These are phyloP conservation scores for Colletotrichum sp. DNA, from an alignment of 2,329 filamentous ascomycete genomes.

Conservation along the genomic window DNA sequence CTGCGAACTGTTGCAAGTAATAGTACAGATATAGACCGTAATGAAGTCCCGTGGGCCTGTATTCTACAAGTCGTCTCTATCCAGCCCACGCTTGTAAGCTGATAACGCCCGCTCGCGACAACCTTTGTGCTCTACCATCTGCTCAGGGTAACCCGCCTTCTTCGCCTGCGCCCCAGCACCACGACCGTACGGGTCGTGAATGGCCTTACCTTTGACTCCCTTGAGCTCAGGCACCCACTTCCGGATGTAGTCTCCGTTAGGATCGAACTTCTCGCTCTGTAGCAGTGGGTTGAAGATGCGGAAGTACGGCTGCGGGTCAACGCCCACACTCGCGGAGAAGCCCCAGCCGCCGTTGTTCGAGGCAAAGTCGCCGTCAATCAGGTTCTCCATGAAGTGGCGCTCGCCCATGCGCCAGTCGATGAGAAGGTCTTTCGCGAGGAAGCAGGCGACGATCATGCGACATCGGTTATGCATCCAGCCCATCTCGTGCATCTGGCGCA, in stretches of 20 bases:
- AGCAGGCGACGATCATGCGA: conserved; percentile 84
- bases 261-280: conserved; percentile 88
- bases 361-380: conserved; percentile 81
- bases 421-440: conserved; percentile 79
- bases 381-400: conserved; percentile 79
- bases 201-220: conserved; percentile 66
- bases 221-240: conserved; percentile 81
- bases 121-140: conserved; percentile 76
- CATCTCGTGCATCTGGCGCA: conserved; percentile 73
- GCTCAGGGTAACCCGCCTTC: conserved; percentile 74
- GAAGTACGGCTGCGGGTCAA: conserved; percentile 90
- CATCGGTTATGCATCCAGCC: conserved; percentile 87
- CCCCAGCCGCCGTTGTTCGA: conserved; percentile 74
- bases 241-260: conserved; percentile 78
- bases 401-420: conserved; percentile 87
- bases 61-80: conserved; percentile 30
- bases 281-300: conserved; percentile 86
- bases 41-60: too few species aligned
- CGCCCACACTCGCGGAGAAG: conserved; percentile 67
- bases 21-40: not conserved
- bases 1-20: not conserved
- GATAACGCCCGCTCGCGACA: conserved; percentile 70
- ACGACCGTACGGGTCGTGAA: conserved; percentile 81
- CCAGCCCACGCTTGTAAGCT: conserved; percentile 71
- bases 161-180: conserved; percentile 63